A percentile compares a stretch with the other conserved stretches of the same genome.
phyloP scores from a whole-genome alignment of 106 monocot genomes.

The Platanthera zijinensis region DNA sequence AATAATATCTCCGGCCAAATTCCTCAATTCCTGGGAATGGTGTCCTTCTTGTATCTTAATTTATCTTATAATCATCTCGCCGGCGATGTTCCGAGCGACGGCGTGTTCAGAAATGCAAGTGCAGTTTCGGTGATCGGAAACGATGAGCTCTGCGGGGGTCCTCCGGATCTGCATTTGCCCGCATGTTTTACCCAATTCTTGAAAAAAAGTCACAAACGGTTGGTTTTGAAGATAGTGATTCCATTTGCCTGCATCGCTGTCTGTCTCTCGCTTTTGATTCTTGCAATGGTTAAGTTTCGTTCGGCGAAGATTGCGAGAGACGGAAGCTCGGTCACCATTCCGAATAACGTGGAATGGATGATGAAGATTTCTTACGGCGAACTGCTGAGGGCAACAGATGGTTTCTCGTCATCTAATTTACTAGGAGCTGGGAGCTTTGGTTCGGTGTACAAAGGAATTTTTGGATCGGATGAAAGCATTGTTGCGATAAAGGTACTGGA shows the following conservation, averaged over 20 bases:
- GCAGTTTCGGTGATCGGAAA: conserved; percentile 14
- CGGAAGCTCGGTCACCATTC: background rate
- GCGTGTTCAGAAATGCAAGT: conserved; percentile 11
- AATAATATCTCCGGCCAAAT: conserved; percentile 22
- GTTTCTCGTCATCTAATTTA: background rate
- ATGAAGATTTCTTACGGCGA: background rate
- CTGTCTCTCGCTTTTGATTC: background rate
- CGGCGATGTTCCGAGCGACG: conserved; percentile 14
- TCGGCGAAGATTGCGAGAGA: conserved; percentile 1
- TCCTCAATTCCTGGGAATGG: conserved; percentile 4
- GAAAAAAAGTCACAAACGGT: background rate
- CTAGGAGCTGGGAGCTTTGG: background rate
- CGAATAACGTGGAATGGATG: background rate
- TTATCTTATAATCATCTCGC: conserved; percentile 21
- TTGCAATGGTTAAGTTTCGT: background rate
- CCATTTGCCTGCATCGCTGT: background rate
- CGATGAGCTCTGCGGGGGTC: conserved; percentile 13
- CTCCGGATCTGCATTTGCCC: conserved; percentile 1
- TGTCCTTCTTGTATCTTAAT: conserved; percentile 11
- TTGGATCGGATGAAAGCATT: background rate
- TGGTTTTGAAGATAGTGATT: background rate
- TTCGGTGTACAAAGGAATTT: background rate
- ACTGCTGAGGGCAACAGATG: background rate
- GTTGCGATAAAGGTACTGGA: conserved; percentile 23
- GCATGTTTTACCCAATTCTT: background rate